Percentiles rank a stretch among this genome's conserved stretches.
These are phyloP conservation scores for Diplodia sapinea DNA, from an alignment of 2,329 filamentous ascomycete genomes.

Conservation along the genomic window DNA sequence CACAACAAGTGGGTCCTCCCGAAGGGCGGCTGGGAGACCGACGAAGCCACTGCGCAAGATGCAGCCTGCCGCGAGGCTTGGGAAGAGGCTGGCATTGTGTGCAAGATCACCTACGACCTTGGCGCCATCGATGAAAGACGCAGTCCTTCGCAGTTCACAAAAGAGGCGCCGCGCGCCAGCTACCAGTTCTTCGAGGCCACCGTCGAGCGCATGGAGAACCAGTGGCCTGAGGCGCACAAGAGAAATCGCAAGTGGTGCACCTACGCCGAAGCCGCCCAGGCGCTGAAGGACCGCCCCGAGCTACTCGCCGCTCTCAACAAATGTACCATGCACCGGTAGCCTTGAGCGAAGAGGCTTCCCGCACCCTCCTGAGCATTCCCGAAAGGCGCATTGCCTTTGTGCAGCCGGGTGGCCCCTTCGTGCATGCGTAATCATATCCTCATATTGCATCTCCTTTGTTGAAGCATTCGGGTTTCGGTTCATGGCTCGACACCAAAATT, in stretches of 20 bases:
- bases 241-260: constrained; percentile 88
- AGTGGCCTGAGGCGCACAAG: constrained; percentile 96
- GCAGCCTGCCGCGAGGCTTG: constrained; percentile 89
- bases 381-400: constrained; percentile 2
- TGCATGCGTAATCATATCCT: constrained; percentile 24
- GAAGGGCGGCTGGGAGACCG: constrained; percentile 96
- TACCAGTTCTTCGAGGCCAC: constrained; percentile 87
- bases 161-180: constrained; percentile 72
- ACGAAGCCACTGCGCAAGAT: constrained; percentile 85
- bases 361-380: not conserved
- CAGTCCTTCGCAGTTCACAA: constrained; percentile 57
- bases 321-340: constrained; percentile 63
- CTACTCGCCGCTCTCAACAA: constrained; percentile 84
- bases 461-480: constrained; percentile 31
- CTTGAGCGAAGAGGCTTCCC: constrained; percentile 17
- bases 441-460: constrained; percentile 30
- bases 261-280: constrained; percentile 79
- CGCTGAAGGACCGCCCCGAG: constrained; percentile 80
- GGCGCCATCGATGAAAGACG: constrained; percentile 85
- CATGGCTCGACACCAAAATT: constrained; percentile 30
- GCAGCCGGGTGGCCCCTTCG: constrained; percentile 14
- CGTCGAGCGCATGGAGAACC: constrained; percentile 81
- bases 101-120: constrained; percentile 82
- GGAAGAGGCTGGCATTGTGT: constrained; percentile 95
- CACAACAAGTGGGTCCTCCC: constrained; percentile 95